These are phyloP conservation scores for Exophiala dermatitidis DNA, from an alignment of 2,329 filamentous ascomycete genomes.

Conservation along the genomic window DNA sequence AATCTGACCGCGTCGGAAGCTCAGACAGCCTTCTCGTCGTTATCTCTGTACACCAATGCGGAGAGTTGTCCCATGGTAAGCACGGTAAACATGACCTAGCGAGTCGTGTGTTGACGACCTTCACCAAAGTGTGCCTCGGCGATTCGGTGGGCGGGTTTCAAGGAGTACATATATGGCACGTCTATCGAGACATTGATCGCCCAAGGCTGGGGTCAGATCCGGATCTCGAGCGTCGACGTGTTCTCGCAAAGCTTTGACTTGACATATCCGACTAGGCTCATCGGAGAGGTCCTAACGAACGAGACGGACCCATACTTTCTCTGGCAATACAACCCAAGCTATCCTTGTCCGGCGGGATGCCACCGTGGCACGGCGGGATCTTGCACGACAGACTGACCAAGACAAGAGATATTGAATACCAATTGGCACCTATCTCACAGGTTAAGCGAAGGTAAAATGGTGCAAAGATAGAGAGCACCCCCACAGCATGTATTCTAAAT, in stretches of 20 bases:
- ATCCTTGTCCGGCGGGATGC: conserved; percentile 35
- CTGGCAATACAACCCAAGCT: conserved; percentile 46
- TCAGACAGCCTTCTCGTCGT: conserved; percentile 38
- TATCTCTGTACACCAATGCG: conserved; percentile 52
- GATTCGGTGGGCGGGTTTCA: conserved; percentile 51
- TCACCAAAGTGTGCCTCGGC: conserved; percentile 43
- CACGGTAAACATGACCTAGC: conserved; percentile 22
- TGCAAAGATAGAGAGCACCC: no score
- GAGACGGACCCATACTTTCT: conserved; percentile 49
- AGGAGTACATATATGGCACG: conserved; percentile 50
- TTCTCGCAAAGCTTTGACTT: conserved; percentile 41
- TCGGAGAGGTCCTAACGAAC: conserved; percentile 43
- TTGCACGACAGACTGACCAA: not conserved
- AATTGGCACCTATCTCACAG: no score
- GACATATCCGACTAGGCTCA: conserved; percentile 33
- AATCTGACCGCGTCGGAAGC: conserved; percentile 38
- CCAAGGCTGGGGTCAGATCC: conserved; percentile 48
- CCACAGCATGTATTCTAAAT: no score
- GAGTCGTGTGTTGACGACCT: not conserved
- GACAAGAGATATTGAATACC: not conserved
- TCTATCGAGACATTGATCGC: conserved; percentile 42
- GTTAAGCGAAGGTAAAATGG: no score
- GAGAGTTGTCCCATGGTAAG: conserved; percentile 49
- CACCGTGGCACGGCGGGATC: conserved; percentile 10
- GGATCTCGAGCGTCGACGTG: conserved; percentile 41